phyloP scores from a whole-genome alignment of 345 rosid genomes.

The Corchorus capsularis region DNA sequence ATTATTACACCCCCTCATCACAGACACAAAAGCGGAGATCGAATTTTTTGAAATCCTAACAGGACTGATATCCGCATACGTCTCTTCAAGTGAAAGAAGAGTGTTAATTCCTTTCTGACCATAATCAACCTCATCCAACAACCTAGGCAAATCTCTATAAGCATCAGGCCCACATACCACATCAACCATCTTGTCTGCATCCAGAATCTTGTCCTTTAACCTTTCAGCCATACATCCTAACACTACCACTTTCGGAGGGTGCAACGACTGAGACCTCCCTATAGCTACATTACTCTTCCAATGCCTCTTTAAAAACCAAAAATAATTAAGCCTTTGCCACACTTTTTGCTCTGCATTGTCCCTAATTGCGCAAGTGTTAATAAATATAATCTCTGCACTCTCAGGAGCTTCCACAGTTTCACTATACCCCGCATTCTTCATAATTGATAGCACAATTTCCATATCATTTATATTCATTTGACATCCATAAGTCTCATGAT shows the following conservation, averaged over 20 bases:
- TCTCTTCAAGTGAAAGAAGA: conserved; percentile 93
- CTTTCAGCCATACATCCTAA: conserved; percentile 99
- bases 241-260: conserved; percentile 89
- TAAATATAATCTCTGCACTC: conserved; percentile 84
- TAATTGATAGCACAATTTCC: conserved; percentile 90
- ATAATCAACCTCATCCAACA: conserved; percentile 81
- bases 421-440: conserved; percentile 78
- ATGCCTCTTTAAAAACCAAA: conserved; percentile 88
- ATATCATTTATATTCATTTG: conserved; percentile 94
- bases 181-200: conserved; percentile 96
- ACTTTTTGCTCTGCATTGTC: conserved; percentile 94
- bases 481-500: conserved; percentile 94
- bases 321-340: conserved; percentile 96
- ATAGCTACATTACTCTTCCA: conserved; percentile 77
- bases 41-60: conserved; percentile 70
- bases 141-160: conserved; percentile 82
- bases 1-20: conserved; percentile 97
- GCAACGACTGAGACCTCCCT: conserved; percentile 68
- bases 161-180: conserved; percentile 98
- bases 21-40: conserved; percentile 80
- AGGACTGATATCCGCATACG: conserved; percentile 85
- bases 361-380: conserved; percentile 89
- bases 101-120: conserved; percentile 96
- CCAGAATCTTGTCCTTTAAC: conserved; percentile 84
- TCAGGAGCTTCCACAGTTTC: conserved; percentile 74